Evolutionary conservation across 371 early-diverging fungal genomes (phyloP).

Genomic region (Mortierella sp.): DNA sequence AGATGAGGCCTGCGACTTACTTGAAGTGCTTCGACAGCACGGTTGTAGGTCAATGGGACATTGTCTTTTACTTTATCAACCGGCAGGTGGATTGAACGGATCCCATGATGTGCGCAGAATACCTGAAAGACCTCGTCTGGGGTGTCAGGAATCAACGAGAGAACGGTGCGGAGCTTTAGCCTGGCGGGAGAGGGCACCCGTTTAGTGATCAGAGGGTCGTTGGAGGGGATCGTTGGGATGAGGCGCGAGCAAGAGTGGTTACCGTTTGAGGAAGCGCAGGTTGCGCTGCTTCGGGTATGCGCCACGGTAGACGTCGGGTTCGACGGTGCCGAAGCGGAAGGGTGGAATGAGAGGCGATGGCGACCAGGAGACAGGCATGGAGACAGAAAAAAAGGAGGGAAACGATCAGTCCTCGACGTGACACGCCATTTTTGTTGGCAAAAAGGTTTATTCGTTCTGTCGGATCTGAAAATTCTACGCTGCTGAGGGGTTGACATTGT

Average conservation of each 20-base stretch:
- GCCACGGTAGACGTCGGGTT: slow-evolving; percentile 84
- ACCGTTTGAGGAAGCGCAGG: slow-evolving; percentile 82
- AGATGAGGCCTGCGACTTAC: too few species aligned
- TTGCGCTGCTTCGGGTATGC: slow-evolving; percentile 90
- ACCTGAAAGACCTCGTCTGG: slow-evolving; percentile 68
- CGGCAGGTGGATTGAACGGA: slow-evolving; percentile 74
- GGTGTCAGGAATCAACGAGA: slow-evolving; percentile 87
- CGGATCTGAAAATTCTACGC: too few species aligned
- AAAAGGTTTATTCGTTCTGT: too few species aligned
- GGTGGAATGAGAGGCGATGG: slow-evolving; percentile 81
- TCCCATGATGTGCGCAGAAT: slow-evolving; percentile 74
- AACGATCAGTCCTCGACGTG: too few species aligned
- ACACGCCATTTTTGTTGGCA: too few species aligned
- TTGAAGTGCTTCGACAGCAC: slow-evolving; percentile 79
- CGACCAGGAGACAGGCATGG: slow-evolving; percentile 33
- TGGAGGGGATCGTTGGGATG: too few species aligned
- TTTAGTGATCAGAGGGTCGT: too few species aligned
- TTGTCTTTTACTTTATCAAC: slow-evolving; percentile 91
- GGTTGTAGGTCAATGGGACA: slow-evolving; percentile 83
- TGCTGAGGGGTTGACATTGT: too few species aligned
- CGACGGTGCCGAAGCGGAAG: slow-evolving; percentile 85
- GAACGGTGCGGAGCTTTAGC: slow-evolving; percentile 79
- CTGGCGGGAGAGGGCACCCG: too few species aligned
- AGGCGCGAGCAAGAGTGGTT: too few species aligned
- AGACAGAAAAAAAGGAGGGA: too few species aligned